phyloP scores from a whole-genome alignment of 2,329 filamentous ascomycete species.

The Microdochium paspali region DNA sequence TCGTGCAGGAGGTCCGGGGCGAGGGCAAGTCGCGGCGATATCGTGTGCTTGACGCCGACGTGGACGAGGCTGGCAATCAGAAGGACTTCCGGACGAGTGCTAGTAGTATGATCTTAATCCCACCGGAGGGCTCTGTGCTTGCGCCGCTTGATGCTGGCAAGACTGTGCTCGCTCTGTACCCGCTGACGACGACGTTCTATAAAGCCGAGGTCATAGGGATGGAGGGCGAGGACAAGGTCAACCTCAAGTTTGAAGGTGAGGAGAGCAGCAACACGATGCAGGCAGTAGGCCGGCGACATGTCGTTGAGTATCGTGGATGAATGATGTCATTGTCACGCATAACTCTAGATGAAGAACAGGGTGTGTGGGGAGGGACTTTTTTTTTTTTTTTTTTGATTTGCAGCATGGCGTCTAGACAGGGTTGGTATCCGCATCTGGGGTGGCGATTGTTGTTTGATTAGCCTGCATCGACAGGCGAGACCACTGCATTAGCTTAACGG shows the following conservation, averaged over 20 bases:
- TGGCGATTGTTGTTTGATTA: too few relatives aligned
- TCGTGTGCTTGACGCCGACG: constrained; percentile 71
- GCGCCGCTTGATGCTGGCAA: constrained; percentile 57
- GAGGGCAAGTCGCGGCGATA: constrained; percentile 72
- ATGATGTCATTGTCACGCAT: not conserved
- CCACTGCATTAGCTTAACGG: too few relatives aligned
- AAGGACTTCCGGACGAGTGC: constrained; percentile 63
- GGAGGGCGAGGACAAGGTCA: constrained; percentile 45
- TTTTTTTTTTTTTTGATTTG: too few relatives aligned
- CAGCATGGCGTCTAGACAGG: too few relatives aligned
- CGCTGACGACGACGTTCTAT: constrained; percentile 79
- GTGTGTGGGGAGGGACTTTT: too few relatives aligned
- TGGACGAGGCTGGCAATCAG: constrained; percentile 59
- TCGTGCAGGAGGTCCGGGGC: constrained; percentile 65
- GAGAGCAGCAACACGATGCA: constrained; percentile 66
- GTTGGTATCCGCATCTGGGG: too few relatives aligned
- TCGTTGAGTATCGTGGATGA: constrained; percentile 58
- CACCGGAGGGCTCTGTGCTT: constrained; percentile 43
- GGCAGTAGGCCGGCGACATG: constrained; percentile 66
- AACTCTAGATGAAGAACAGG: not conserved
- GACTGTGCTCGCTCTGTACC: constrained; percentile 69
- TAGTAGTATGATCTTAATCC: constrained; percentile 69
- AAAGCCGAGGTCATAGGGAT: constrained; percentile 71
- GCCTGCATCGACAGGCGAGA: too few relatives aligned
- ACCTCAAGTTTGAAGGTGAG: constrained; percentile 71